Evolutionary conservation across 805 yeast genomes (phyloP), one percentile per base, ranked within the genome.

Genomic region (Monosporozyma unispora): DNA sequence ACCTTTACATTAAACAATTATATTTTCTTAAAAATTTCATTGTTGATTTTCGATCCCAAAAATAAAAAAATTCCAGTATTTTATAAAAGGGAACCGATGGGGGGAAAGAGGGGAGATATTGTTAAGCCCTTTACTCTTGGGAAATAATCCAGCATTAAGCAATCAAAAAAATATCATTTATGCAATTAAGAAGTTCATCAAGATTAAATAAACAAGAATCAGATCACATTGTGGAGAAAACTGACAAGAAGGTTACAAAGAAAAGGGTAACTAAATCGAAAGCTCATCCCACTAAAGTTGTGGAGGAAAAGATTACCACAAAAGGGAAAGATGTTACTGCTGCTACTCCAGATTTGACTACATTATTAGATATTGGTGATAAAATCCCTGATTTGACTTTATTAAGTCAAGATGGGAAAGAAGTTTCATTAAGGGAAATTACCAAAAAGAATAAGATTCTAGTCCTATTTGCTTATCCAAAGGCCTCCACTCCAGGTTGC

Each of bases 401-500:
- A 40, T 55, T 70, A 48, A 80, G 87, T 60, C 91, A 91, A 66
- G 83, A 84, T 54, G 88, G 77, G n/a, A 72, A 79, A 35, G 76
- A 74, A 33, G 75, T 84, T 18, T 72, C 78, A 35, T 60, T 84
- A 53, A 70, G 67, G 19, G 66, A 71, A 3, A 57, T 72, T 46
- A 72, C 71, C 8, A 55, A 58, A 18, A 66, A 66, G 8, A 71
- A 77, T 35, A 66, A 71, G 18, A 67, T 79, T 12, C 73, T 81
- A 27, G 71, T 81, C 19, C 70, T 80, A 23, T 80, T 82, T 67
- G 85, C 96, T 18, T 91, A 90, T 63, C 98, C 98, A 48, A 83
- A 77, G 61, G 98, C 98, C 0, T 80, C 84, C 23, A 91, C 98
- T 0, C 96, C 96, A 1, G 99, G 99, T 3, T 93, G 99, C 68